Base-by-base conservation (phyloP, 495 filamentous ascomycete species). In the Achaetomiella virescens region DNA sequence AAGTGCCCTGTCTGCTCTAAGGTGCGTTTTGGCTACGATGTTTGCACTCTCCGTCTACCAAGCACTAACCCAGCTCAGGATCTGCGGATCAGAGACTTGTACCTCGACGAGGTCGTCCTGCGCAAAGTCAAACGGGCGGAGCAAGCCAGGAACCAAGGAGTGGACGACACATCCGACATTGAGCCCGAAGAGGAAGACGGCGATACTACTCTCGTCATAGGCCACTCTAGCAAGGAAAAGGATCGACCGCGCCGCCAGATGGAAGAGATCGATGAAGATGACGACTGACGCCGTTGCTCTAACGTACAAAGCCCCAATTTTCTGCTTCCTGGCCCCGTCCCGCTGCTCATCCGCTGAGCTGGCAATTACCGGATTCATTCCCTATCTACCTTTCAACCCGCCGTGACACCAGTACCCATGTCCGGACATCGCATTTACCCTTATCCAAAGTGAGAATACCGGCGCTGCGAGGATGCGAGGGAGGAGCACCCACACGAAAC, bases 1-100 rank as follows among this genome's bases (percentile, higher is more conserved):
- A 59, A 70, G 14, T 79, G 76, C 45, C 75, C 76, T 7, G 70
- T 74, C 6, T 79, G 76, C 62, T 62, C 62, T 29, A 61, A 77
- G 68, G 75, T 75, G 71, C 11, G n/a, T n/a, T n/a, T n/a, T n/a
- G n/a, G n/a, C n/a, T n/a, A n/a, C n/a, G n/a, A n/a, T n/a, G n/a
- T n/a, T n/a, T n/a, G n/a, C n/a, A n/a, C n/a, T n/a, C n/a, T n/a
- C n/a, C n/a, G n/a, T n/a, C n/a, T n/a, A n/a, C n/a, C n/a, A n/a
- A n/a, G n/a, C n/a, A n/a, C n/a, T n/a, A n/a, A n/a, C n/a, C n/a
- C n/a, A n/a, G n/a, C n/a, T n/a, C n/a, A n/a, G 75, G 62, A 70
- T 37, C 52, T 76, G 7, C 59, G 57, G 7, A 58, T 70, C 22
- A 55, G 37, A 0, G 73, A 77, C 55, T 64, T 77, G 41, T 75